Evolutionary conservation across 148 eudicot species (phyloP), one percentile per base, ranked within the genome.

Genomic region (Rheum nobile): DNA sequence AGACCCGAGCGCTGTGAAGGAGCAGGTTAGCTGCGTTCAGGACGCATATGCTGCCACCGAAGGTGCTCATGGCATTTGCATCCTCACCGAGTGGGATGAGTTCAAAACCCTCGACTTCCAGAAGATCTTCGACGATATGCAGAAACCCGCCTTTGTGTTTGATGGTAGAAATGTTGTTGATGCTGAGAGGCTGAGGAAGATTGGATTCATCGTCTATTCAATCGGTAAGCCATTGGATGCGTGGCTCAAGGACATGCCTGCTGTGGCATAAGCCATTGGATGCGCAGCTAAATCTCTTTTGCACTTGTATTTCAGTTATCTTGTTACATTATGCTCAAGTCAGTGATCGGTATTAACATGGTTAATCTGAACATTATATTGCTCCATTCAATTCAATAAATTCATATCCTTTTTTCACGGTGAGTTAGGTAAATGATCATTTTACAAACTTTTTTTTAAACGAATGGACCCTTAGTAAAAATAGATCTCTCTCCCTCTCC

Each of bases 11-110:
- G 75, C 84, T 44, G 73, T 88, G 29, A 54, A 54, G 31, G 79
- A 82, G 71, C 79, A 84, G 52, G 72, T 90, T 0, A 48, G 55
- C 0, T 84, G 86, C 10, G 91, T 84, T 28, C 67, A 81, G 84
- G 88, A 88, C 74, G 89, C 91, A 19, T 90, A 90, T 32, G 76
- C 74, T 42, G 95, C 95, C 8, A 81, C 89, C 37, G 86, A 86
- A 74, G 95, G 83, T 75, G 89, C 95, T 68, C 95, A 90, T 75
- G 95, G 83, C 5, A 22, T 90, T 39, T 87, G 91, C 72, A 80
- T 90, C 46, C 72, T 90, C 28, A 90, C 95, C 0, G 95, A 90
- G 80, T 90, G 95, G 95, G 95, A 90, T 34, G 91, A 87, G 59
- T 90, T 90, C 77, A 90, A 68, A 74, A 74, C 77, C 0, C 91